Percentiles rank a stretch among this genome's conserved stretches.
These are phyloP conservation scores for Borovskyia barvae DNA, from an alignment of 208 protist species.

Conservation along the genomic window DNA sequence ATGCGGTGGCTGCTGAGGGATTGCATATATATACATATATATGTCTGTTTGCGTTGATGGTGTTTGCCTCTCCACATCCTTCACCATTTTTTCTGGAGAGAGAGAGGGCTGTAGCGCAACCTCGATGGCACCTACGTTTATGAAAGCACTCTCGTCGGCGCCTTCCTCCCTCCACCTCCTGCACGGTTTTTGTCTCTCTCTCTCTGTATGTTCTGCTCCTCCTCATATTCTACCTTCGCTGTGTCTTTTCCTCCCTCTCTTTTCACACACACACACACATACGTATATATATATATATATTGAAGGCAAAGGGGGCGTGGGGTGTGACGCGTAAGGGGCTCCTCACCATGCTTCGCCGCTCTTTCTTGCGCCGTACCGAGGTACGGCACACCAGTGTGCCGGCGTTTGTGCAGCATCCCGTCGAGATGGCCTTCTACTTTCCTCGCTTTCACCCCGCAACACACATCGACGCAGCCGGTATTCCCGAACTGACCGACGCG, in stretches of 20 bases:
- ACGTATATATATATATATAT: constrained; percentile 1
- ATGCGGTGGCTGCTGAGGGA: no score
- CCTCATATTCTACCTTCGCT: constrained; percentile 3
- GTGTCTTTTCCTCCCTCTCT: not conserved
- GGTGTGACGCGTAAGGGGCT: no score
- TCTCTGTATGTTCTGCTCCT: constrained; percentile 1
- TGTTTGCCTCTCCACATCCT: not conserved
- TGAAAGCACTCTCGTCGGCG: not conserved
- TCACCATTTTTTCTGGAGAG: not conserved
- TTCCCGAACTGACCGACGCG: constrained; percentile 76
- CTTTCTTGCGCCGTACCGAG: constrained; percentile 17
- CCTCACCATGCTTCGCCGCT: constrained; percentile 42
- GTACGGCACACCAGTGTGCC: constrained; percentile 58
- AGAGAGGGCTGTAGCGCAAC: not conserved
- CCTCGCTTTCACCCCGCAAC: constrained; percentile 72
- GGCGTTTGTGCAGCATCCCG: constrained; percentile 50
- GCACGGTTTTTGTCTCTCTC: not conserved
- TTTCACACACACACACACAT: not conserved
- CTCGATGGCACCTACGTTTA: not conserved
- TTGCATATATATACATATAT: no score
- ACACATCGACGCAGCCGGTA: constrained; percentile 54
- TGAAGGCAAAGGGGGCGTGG: not conserved
- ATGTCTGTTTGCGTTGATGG: no score
- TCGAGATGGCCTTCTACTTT: constrained; percentile 85
- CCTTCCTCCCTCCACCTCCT: not conserved